These are phyloP conservation scores for Candida labiduridarum DNA, from an alignment of 1,139 yeast species.

Conservation along the genomic window DNA sequence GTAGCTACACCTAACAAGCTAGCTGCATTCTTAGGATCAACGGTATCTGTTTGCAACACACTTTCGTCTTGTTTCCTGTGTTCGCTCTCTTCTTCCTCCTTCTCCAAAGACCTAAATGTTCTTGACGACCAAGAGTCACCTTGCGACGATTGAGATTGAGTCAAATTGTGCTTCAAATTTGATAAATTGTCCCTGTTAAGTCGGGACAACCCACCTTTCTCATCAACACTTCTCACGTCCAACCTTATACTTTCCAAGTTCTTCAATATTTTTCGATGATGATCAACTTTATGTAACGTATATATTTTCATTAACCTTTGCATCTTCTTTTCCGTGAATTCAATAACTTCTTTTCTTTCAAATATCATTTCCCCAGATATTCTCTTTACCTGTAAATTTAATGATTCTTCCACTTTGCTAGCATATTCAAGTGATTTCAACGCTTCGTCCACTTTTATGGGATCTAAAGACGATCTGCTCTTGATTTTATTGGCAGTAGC, in stretches of 20 bases:
- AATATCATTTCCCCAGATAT: slow-evolving; percentile 84
- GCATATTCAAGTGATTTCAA: slow-evolving; percentile 78
- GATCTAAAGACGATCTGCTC: slow-evolving; percentile 76
- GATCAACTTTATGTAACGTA: slow-evolving; percentile 76
- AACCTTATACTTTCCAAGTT: slow-evolving; percentile 73
- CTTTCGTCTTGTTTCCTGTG: slow-evolving; percentile 22
- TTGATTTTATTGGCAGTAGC: slow-evolving; percentile 74
- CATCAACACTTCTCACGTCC: slow-evolving; percentile 77
- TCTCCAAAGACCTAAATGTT: slow-evolving; percentile 57
- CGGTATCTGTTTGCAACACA: slow-evolving; percentile 29
- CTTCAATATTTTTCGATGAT: slow-evolving; percentile 78
- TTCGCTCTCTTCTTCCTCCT: slow-evolving; percentile 34
- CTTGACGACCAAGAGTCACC: slow-evolving; percentile 71
- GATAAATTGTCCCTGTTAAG: slow-evolving; percentile 73
- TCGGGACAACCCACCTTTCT: slow-evolving; percentile 79
- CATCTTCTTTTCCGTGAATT: slow-evolving; percentile 59
- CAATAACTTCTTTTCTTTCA: slow-evolving; percentile 63
- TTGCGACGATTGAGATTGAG: slow-evolving; percentile 50
- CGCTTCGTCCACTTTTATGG: slow-evolving; percentile 90
- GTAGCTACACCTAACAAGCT: slow-evolving; percentile 74
- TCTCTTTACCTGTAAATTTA: slow-evolving; percentile 73
- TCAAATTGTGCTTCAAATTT: slow-evolving; percentile 44
- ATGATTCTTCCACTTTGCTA: slow-evolving; percentile 72
- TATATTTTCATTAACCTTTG: slow-evolving; percentile 57
- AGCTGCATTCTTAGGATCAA: slow-evolving; percentile 87